Percentiles rank a stretch among this genome's conserved stretches.
Evolutionary conservation across 192 early-diverging fungal species (phyloP).

Genomic region (Funneliformis geosporum): DNA sequence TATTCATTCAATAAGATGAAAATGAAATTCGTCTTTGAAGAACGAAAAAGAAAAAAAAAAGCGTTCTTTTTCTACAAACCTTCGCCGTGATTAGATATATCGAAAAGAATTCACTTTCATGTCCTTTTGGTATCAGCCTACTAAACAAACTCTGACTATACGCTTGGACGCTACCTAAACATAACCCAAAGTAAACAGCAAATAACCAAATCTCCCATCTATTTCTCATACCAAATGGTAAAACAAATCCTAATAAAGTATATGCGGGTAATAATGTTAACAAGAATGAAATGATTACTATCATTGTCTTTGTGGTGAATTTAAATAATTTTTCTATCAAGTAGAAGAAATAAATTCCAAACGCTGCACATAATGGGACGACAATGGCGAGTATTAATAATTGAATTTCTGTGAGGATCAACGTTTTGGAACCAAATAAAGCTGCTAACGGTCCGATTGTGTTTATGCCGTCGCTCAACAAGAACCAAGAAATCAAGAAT

Average conservation of each 20-base stretch:
- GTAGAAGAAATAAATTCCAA: conserved; percentile 54
- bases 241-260: conserved; percentile 49
- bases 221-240: conserved; percentile 34
- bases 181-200: conserved; percentile 45
- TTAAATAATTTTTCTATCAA: conserved; percentile 48
- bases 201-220: conserved; percentile 35
- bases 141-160: conserved; percentile 56
- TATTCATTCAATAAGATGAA: neutral
- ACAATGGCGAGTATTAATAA: conserved; percentile 53
- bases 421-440: conserved; percentile 55
- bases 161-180: conserved; percentile 51
- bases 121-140: conserved; percentile 62
- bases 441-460: conserved; percentile 55
- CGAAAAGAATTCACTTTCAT: conserved; percentile 69
- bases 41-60: neutral
- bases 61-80: conserved; percentile 50
- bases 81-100: conserved; percentile 65
- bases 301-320: conserved; percentile 46
- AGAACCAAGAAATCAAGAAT: conserved; percentile 68
- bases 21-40: neutral
- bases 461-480: conserved; percentile 63
- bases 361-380: conserved; percentile 45
- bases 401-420: conserved; percentile 40
- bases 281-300: conserved; percentile 43
- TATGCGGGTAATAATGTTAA: conserved; percentile 52